Evolutionary conservation across 192 early-diverging fungal genomes (phyloP), one percentile per base, ranked within the genome.

Genomic region (Mortierella antarctica): DNA sequence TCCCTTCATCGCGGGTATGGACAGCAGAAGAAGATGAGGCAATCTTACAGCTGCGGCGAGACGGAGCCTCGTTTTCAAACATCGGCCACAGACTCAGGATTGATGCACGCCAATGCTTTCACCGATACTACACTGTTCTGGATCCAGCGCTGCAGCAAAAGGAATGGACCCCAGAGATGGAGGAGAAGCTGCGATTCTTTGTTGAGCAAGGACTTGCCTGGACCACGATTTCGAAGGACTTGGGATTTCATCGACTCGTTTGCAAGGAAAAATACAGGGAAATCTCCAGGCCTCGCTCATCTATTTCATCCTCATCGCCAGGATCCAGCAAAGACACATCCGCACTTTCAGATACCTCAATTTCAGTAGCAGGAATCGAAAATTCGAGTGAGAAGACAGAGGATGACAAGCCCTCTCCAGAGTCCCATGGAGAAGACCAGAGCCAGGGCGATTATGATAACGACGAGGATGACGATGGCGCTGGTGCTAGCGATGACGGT

Each of bases 221-320:
- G 77, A 21, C 64, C 6, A 20, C 39, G 6, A 72, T 80, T 20
- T 50, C 57, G 18, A 44, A 17, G 0, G 53, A 55, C 1, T 46
- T 80, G 15, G 77, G 77, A 3, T 44, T 80, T 17, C 57, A 72
- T 65, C 51, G 69, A 17, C 17, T 50, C 13, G 15, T 64, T 7
- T 80, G 77, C 51, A 56, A 57, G 45, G 41, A 68, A 31, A 72
- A 68, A 49, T 80, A 64, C 49, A 31, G 58, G 31, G 69, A 71
- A n/a, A 15, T 71, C n/a, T 57, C 39, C 41, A 47, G 21, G 9
- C 62, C 18, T 50, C 13, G 7, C 54, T 9, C 8, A 1, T 55
- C 54, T 9, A 2, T n/a, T 18, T 55, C 54, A 17, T 18, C n/a
- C 2, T 55, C 54, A 55, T 54, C 31, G 39, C 39, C 15, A 57